Percentiles rank a stretch among this genome's conserved stretches.
phyloP scores from a whole-genome alignment of 2,329 filamentous ascomycete species.

The Monosporascus sp. region DNA sequence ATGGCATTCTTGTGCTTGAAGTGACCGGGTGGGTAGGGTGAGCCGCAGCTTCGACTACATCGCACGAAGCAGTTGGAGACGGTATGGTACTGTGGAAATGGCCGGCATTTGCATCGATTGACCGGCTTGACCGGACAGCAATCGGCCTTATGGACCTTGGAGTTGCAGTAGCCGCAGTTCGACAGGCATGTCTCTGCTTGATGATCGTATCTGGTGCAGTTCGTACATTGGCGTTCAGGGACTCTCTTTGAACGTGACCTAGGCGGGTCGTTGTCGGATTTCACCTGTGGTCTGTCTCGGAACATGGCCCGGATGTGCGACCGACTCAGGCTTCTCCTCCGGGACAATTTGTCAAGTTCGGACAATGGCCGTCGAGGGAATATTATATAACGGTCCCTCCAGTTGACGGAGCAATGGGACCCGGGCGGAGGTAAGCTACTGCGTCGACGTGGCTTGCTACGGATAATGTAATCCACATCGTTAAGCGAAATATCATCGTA shows the following conservation, averaged over 20 bases:
- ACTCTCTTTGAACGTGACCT: neutral
- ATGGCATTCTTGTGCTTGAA: constrained; percentile 31
- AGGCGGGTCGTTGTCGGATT: neutral
- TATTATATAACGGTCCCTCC: constrained; percentile 5
- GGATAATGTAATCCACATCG: constrained; percentile 1
- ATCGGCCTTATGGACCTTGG: constrained; percentile 20
- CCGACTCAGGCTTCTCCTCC: constrained; percentile 32
- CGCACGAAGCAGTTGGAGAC: constrained; percentile 25
- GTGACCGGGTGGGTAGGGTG: constrained; percentile 15
- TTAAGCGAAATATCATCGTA: neutral
- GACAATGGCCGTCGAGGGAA: constrained; percentile 23
- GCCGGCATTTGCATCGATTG: constrained; percentile 33
- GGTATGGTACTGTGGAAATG: constrained; percentile 33
- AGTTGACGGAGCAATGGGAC: constrained; percentile 6
- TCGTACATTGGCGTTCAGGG: constrained; percentile 18
- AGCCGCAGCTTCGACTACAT: constrained; percentile 31
- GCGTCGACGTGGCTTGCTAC: constrained; percentile 7
- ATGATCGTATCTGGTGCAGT: constrained; percentile 26
- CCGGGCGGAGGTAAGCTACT: constrained; percentile 13
- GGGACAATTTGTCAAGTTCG: constrained; percentile 26
- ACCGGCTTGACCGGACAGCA: constrained; percentile 25
- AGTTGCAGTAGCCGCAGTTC: constrained; percentile 31
- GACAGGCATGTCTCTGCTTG: constrained; percentile 17
- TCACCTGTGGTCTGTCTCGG: constrained; percentile 18
- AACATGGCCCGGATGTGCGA: constrained; percentile 32